Base-by-base conservation (phyloP, 768 basidiomycete genomes). In the Suillus clintonianus region DNA sequence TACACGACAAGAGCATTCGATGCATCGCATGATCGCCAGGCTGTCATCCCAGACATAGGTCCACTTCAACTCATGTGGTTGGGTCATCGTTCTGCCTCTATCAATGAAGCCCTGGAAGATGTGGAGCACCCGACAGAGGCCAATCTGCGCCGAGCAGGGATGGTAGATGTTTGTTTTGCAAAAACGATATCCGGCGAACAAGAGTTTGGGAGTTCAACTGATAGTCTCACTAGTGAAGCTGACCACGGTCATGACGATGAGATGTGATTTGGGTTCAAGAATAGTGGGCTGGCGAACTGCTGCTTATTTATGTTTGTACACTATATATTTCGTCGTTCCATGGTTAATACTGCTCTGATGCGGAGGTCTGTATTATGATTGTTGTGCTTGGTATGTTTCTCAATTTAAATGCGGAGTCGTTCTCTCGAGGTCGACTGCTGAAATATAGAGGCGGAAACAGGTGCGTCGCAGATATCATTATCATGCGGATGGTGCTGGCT, bases 51-150 rank as follows among this genome's bases (percentile, higher is more conserved):
- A 13, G 15, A 42, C 7, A 34, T 24, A 19, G 61, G 64, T 1
- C 36, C 58, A 14, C 24, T 65, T n/a, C 64, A 65, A 19, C 30
- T 56, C 34, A 19, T 65, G 24, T 65, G 64, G 64, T 36, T 65
- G 5, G 50, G 48, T n/a, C 56, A 50, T 32, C 45, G 61, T 39
- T 62, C 56, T 1, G 54, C 54, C 24, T 34, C 37, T 15, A 22
- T 62, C 32, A 36, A 30, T 3, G 34, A 57, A n/a, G 43, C 14
- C 22, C n/a, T 63, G 22, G 42, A 39, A 43, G 56, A 59, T 17
- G 62, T 59, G 17, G 2, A 24, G 11, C 39, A 57, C 24, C 55
- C 62, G n/a, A 58, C 62, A 7, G 62, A 63, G 56, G 47, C 37
- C 32, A 43, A 30, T 15, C 43, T 63, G 22, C 56, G 62, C 4